Base-by-base conservation (phyloP, 805 yeast species). In the Yarrowia sp. region DNA sequence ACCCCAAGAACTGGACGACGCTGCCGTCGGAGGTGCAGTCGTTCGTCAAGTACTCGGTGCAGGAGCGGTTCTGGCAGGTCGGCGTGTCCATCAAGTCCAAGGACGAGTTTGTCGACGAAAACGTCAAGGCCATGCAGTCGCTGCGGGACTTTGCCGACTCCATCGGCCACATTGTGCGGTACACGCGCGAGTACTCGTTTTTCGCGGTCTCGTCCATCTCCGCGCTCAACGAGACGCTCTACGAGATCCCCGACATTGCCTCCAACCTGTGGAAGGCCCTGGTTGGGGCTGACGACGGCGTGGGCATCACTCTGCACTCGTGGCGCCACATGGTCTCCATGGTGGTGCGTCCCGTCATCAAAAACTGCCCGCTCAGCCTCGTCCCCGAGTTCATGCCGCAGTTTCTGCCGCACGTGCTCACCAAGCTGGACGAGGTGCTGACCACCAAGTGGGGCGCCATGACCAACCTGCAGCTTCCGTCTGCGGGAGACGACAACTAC, bases 21-120 rank as follows among this genome's bases (percentile, higher is more conserved):
- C 77, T 94, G 53, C 98, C 99, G 0, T 81, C 81, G 2, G 96
- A 90, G 62, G 98, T 94, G 1, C 97, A 90, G 72, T 80, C 93
- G 1, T 93, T 96, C 77, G 97, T 93, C n/a, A 82, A 83, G 66
- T 87, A 90, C 68, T 87, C 96, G 64, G 87, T 96, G 55, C 84
- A 86, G 71, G 99, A 94, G 76, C 80, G 98, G 69, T 94, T 94
- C 72, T 94, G 99, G 99, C 98, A 96, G 71, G 96, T 91, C 64
- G 99, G 99, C 16, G 96, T 96, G 21, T 89, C 97, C 1, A 88
- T 89, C 63, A 96, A 94, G 74, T 85, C 96, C 2, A 87, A 90
- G 69, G 98, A 94, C 71, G 91, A 94, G 32, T 96, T 94, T 67
- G 86, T 94, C 65, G 96, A 89, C 71, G 98, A 94, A 71, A 91